Conservation (phyloP, 768 basidiomycete genomes). For the Tephrocybe sp. region DNA sequence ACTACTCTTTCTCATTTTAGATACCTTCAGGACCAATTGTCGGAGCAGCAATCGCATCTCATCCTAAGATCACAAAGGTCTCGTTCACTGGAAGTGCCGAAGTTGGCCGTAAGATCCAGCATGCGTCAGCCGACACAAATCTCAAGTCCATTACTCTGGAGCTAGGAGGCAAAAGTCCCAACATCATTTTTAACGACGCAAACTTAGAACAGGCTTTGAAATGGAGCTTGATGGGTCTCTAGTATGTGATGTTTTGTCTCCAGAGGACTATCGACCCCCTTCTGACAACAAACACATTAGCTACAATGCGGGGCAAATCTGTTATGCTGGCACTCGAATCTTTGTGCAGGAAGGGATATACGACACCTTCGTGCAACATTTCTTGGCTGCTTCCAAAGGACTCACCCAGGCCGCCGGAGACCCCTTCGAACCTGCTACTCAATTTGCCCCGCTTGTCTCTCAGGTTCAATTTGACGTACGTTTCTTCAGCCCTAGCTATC, state of each 20-base stretch:
- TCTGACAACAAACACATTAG: too few species aligned
- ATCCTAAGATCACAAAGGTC: conserved; percentile 58
- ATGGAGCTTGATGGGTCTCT: conserved; percentile 60
- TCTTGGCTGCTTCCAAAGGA: conserved; percentile 31
- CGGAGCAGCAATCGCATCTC: conserved; percentile 54
- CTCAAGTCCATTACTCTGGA: conserved; percentile 71
- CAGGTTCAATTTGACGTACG: conserved; percentile 45
- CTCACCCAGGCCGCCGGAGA: conserved; percentile 45
- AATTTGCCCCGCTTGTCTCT: conserved; percentile 49
- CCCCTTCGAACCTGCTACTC: conserved; percentile 38
- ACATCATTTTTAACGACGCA: conserved; percentile 61
- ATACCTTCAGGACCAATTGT: conserved; percentile 25
- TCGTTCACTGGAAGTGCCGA: conserved; percentile 72
- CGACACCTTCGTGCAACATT: conserved; percentile 49
- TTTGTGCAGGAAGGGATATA: conserved; percentile 57
- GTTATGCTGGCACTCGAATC: conserved; percentile 54
- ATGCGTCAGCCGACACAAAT: conserved; percentile 57
- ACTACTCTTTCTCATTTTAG: background rate
- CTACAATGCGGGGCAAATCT: conserved; percentile 37
- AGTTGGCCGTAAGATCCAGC: conserved; percentile 62
- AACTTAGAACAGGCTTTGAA: conserved; percentile 56
- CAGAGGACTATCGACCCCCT: too few species aligned
- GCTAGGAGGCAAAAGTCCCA: conserved; percentile 69
- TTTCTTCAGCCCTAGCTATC: too few species aligned
- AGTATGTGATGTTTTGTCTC: conserved; percentile 32